Percentiles rank a stretch among this genome's conserved stretches.
Evolutionary conservation across 768 basidiomycete species (phyloP).

Genomic region (Exidia glandulosa): DNA sequence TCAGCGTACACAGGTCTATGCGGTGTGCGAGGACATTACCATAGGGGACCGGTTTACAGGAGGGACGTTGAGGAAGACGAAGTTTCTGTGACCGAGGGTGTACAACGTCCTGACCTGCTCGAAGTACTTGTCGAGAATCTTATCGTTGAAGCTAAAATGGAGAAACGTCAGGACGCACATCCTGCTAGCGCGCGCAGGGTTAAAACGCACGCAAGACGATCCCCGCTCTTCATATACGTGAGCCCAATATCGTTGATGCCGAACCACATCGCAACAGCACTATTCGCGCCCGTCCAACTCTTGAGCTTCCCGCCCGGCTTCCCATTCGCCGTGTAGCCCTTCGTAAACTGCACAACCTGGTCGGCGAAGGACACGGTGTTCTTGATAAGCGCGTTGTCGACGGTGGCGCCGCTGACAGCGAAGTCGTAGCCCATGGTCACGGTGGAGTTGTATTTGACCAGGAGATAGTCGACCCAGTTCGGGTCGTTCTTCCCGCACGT

Average conservation of each 20-base stretch:
- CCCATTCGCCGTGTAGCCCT: background rate
- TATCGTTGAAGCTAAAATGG: conserved; percentile 37
- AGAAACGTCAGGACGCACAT: background rate
- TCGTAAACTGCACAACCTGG: background rate
- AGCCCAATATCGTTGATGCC: conserved; percentile 60
- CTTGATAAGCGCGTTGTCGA: conserved; percentile 26
- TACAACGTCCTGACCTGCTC: conserved; percentile 38
- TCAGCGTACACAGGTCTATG: background rate
- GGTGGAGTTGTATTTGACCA: conserved; percentile 41
- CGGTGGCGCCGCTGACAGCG: conserved; percentile 51
- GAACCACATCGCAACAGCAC: conserved; percentile 57
- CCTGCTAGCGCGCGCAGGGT: background rate
- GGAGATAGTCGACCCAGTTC: conserved; percentile 50
- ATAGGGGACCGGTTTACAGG: conserved; percentile 46
- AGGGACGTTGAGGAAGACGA: conserved; percentile 53
- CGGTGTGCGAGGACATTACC: conserved; percentile 16
- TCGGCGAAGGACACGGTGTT: conserved; percentile 14
- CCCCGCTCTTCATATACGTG: conserved; percentile 35
- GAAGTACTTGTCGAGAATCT: conserved; percentile 39
- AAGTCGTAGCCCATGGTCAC: conserved; percentile 50
- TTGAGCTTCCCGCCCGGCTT: conserved; percentile 34
- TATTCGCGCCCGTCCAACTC: conserved; percentile 47
- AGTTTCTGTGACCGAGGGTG: conserved; percentile 46
- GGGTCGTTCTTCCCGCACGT: conserved; percentile 34
- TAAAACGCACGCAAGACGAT: conserved; percentile 35